These are phyloP conservation scores for Lenwebbia sp. DNA, from an alignment of 345 rosid genomes.

Conservation along the genomic window DNA sequence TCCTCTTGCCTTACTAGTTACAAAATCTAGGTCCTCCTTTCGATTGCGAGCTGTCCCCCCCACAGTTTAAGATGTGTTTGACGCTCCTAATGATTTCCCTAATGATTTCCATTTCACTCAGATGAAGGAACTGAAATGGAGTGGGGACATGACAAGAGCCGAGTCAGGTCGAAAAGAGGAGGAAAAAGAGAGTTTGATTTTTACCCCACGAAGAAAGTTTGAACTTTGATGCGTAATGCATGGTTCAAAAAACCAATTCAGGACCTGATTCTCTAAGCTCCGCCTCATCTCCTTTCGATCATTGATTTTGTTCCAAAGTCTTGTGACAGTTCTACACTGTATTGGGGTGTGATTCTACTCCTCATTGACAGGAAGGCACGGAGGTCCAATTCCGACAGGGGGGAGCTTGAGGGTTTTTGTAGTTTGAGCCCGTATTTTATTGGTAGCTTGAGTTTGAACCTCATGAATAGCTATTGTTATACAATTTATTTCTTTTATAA, in stretches of 20 bases:
- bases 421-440: no score
- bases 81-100: conserved; percentile 8
- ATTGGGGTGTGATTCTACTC: no score
- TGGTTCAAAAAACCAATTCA: conserved; percentile 16
- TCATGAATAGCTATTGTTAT: no score
- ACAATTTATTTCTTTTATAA: no score
- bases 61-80: conserved; percentile 6
- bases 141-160: conserved; percentile 17
- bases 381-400: no score
- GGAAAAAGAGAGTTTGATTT: conserved; percentile 18
- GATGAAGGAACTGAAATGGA: conserved; percentile 12
- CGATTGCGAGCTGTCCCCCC: conserved; percentile 14
- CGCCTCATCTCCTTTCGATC: neutral
- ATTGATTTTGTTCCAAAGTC: neutral
- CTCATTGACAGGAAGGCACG: no score
- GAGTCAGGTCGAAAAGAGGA: conserved; percentile 11
- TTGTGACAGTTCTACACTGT: neutral
- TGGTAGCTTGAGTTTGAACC: no score
- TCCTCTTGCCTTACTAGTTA: conserved; percentile 1
- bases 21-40: conserved; percentile 9
- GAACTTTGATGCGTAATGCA: neutral
- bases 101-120: conserved; percentile 12
- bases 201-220: conserved; percentile 18
- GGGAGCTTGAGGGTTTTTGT: no score
- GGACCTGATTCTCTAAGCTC: neutral